Base-by-base conservation (phyloP, 225 moss, liverwort and hornwort genomes). In the Bryum argenteum region DNA sequence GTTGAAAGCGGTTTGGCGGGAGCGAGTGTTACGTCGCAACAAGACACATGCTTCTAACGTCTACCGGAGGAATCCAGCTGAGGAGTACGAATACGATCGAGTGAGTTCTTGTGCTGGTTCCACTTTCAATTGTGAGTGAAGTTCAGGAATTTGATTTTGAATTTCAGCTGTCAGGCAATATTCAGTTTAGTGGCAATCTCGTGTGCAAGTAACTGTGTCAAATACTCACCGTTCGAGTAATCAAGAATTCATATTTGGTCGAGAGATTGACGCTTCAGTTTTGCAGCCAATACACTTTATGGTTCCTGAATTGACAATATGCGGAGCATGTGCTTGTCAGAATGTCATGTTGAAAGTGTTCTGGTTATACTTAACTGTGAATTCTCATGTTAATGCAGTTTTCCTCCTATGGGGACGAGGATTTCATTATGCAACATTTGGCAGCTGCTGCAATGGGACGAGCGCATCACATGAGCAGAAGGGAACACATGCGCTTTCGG, bases 81-180 rank as follows among this genome's bases (percentile, higher is more conserved):
- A 93, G 66, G 90, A 90, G 38, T 71, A 77, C n/a, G 86, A 88
- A 69, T 89, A 89, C 23, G 87, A 86, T 54, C 81, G 86, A 67
- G 90, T 87, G 79, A 61, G 87, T 65, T 9, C 42, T 67, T 72
- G 42, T 54, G 19, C 33, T 53, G 7, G 67, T 54, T 4, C 45
- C 18, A 23, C 54, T 54, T 47, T 26, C n/a, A 54, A 17, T 54
- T 69, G 9, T n/a, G 13, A 47, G 45, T 14, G 16, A 47, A 45
- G 45, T 45, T 54, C 33, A 44, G 21, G 21, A 61, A 33, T 33
- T 0, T 33, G 33, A 33, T 33, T 33, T 33, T 33, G 33, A 33
- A 33, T 6, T 6, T 33, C 5, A 33, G 33, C 33, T 6, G 33
- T 33, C 33, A 33, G 33, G 33, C 33, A 33, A 33, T 70, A 3